Conservation (phyloP, 2,329 filamentous ascomycete genomes). For the Thermothelomyces thermophilus region DNA sequence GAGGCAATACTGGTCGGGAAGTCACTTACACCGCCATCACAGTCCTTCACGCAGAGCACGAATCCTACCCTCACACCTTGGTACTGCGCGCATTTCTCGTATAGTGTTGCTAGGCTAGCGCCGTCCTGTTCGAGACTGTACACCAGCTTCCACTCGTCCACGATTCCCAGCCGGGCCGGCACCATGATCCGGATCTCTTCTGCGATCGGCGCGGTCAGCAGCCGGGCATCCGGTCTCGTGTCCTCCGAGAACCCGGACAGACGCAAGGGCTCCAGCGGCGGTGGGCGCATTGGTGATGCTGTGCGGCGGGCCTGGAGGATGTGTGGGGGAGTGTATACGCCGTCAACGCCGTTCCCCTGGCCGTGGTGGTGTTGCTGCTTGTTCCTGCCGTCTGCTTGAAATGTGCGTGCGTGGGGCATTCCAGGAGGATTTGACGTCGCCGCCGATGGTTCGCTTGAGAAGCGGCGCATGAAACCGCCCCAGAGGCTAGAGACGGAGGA, state of each 20-base stretch:
- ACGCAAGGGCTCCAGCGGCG: constrained; percentile 74
- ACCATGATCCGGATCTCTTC: constrained; percentile 90
- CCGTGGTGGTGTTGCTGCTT: constrained; percentile 10
- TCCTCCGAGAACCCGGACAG: constrained; percentile 59
- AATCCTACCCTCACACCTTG: constrained; percentile 71
- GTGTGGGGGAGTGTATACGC: constrained; percentile 52
- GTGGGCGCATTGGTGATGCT: constrained; percentile 76
- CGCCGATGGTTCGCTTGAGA: constrained; percentile 44
- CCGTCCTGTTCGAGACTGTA: constrained; percentile 93
- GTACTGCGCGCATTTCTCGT: constrained; percentile 67
- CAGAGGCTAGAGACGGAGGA: constrained; percentile 38
- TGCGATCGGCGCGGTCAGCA: constrained; percentile 68
- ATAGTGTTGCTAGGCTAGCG: constrained; percentile 78
- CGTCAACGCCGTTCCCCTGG: constrained; percentile 42
- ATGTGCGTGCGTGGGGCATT: constrained; percentile 23
- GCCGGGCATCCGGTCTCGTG: constrained; percentile 52
- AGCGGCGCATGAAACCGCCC: constrained; percentile 61
- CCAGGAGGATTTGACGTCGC: constrained; percentile 15
- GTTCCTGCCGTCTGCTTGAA: constrained; percentile 17
- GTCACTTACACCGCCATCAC: constrained; percentile 64
- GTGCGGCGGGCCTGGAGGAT: constrained; percentile 44
- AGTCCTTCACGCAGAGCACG: constrained; percentile 79
- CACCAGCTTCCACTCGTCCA: constrained; percentile 76
- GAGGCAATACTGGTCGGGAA: no score
- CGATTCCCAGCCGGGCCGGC: constrained; percentile 77